Evolutionary conservation across 208 protist genomes (phyloP), one percentile per base, ranked within the genome.

Genomic region (Trypanosoma platydactyli): DNA sequence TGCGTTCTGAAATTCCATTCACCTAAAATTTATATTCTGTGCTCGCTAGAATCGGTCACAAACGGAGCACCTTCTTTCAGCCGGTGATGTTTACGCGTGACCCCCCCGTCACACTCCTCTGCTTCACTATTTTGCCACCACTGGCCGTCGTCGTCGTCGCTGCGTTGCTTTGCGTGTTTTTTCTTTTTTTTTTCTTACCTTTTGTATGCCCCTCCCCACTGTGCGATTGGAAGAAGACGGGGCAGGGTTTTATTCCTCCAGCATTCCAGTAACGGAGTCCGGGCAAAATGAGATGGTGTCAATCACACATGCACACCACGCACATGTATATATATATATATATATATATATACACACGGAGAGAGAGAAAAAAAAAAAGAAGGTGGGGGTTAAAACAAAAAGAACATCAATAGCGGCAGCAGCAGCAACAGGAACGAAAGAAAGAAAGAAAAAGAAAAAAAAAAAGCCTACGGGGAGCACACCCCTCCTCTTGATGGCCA

Each of bases 1-100:
- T 0, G 82, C 86, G 13, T 79, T 75, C 1, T 69, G 64, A 54
- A 83, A 85, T 60, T 86, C 81, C 70, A 86, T 81, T 29, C 18
- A 15, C 12, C 7, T 58, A 38, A 9, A 38, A 35, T 67, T 27
- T 35, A 49, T 67, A 27, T 41, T 38, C n/a, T n/a, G n/a, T n/a
- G n/a, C n/a, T n/a, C n/a, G n/a, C n/a, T n/a, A n/a, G n/a, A n/a
- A n/a, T n/a, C n/a, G n/a, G n/a, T n/a, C n/a, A n/a, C n/a, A n/a
- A n/a, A n/a, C n/a, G n/a, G n/a, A n/a, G n/a, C n/a, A n/a, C n/a
- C n/a, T n/a, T n/a, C n/a, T n/a, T n/a, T n/a, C n/a, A n/a, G n/a
- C n/a, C 9, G 33, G 9, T 9, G 33, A 38, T 9, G 33, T 38
- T 38, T 38, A 9, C 33, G 33, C 5, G 33, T 38, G 33, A 9